Percentiles rank a stretch among this genome's conserved stretches.
Evolutionary conservation across 257 asterid species (phyloP).

Genomic region (Verbascum thapsus): DNA sequence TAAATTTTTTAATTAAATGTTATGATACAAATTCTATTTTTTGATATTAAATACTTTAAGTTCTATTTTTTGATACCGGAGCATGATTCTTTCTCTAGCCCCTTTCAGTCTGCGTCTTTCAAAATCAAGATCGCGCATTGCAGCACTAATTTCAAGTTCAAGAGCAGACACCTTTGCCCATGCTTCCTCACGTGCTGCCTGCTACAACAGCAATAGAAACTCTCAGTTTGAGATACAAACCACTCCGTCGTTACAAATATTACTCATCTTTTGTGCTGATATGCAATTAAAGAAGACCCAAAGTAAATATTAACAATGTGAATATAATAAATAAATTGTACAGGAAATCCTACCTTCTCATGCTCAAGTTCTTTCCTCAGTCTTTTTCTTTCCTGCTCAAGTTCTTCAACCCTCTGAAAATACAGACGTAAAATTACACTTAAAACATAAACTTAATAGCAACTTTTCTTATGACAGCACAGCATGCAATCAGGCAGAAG

Average conservation of each 20-base stretch:
- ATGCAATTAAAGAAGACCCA: not conserved
- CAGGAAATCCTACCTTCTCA: slow-evolving; percentile 82
- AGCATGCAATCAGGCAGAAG: slow-evolving; percentile 18
- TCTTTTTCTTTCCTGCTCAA: slow-evolving; percentile 68
- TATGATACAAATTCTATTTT: too few relatives aligned
- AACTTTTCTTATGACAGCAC: slow-evolving; percentile 11
- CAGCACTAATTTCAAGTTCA: slow-evolving; percentile 93
- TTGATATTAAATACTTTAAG: too few relatives aligned
- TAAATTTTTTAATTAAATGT: slow-evolving; percentile 7
- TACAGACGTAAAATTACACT: slow-evolving; percentile 29
- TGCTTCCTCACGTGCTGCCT: slow-evolving; percentile 99
- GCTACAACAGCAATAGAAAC: slow-evolving; percentile 76
- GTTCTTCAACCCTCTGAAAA: slow-evolving; percentile 82
- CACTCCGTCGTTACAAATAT: slow-evolving; percentile 12
- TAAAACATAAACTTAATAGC: slow-evolving; percentile 18
- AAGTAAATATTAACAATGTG: not conserved
- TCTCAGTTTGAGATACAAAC: slow-evolving; percentile 37
- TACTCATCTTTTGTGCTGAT: slow-evolving; percentile 7
- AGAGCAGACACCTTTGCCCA: slow-evolving; percentile 98
- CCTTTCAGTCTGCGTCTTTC: slow-evolving; percentile 91
- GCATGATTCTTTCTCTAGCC: slow-evolving; percentile 98
- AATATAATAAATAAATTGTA: slow-evolving; percentile 22
- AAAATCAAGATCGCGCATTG: slow-evolving; percentile 89
- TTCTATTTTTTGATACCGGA: slow-evolving; percentile 95
- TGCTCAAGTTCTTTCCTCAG: slow-evolving; percentile 82